phyloP scores from a whole-genome alignment of 1,284 basidiomycete genomes.

The Fomitopsis schrenkii region DNA sequence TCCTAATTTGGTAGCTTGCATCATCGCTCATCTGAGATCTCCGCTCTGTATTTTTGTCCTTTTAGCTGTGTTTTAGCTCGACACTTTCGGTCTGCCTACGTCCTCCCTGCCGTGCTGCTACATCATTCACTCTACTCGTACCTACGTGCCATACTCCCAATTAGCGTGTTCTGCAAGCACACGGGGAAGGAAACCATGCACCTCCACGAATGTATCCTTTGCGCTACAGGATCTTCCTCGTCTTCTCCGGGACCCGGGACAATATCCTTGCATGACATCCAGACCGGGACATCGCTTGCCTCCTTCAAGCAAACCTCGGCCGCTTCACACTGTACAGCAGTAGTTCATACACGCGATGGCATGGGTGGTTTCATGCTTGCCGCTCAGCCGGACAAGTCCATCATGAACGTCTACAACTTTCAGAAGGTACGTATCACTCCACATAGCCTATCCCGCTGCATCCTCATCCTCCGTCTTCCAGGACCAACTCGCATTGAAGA shows the following conservation, averaged over 20 bases:
- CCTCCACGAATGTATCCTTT: slow-evolving; percentile 66
- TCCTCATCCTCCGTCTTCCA: slow-evolving; percentile 26
- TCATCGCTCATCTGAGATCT: not conserved
- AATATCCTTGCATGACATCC: slow-evolving; percentile 68
- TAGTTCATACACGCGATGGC: slow-evolving; percentile 58
- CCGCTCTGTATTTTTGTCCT: not conserved
- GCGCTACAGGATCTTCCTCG: slow-evolving; percentile 49
- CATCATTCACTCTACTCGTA: not conserved
- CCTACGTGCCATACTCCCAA: not conserved
- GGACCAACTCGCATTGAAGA: slow-evolving; percentile 86
- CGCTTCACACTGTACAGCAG: slow-evolving; percentile 49
- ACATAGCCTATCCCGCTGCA: not conserved
- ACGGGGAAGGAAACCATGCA: slow-evolving; percentile 38
- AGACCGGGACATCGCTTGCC: slow-evolving; percentile 61
- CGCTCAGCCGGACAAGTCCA: slow-evolving; percentile 75
- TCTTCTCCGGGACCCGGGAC: slow-evolving; percentile 48
- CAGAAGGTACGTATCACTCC: slow-evolving; percentile 59
- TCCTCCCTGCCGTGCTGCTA: no score
- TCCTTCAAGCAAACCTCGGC: slow-evolving; percentile 77
- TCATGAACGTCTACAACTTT: slow-evolving; percentile 78
- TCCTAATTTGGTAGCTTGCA: not conserved
- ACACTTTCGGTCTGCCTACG: no score
- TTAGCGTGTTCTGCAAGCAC: not conserved
- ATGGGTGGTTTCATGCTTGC: slow-evolving; percentile 76
- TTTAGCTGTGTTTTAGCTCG: not conserved